Base-by-base conservation (phyloP, 805 yeast species). In the Jamesozyma lodderae region DNA sequence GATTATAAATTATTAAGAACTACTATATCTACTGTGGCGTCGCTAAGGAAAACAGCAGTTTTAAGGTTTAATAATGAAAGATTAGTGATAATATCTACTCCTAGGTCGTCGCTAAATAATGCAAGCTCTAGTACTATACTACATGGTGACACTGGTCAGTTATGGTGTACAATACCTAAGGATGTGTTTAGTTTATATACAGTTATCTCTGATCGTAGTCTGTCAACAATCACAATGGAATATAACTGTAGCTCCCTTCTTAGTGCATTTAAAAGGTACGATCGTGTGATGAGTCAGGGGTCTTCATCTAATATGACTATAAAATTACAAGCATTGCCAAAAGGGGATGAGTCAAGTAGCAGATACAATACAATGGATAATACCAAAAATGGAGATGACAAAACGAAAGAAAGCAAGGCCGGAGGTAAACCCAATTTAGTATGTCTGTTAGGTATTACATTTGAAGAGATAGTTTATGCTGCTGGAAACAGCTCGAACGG, bases 111-210 rank as follows among this genome's bases (percentile, higher is more conserved):
- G 1, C n/a, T 26, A 3, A 35, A 24, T n/a, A 40, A 28, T 9
- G 31, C 38, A 15, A 36, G 36, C 21, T 41, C 44, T 20, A 43
- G 42, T 14, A 42, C 55, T 2, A 29, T 44, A 13, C 33, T 51
- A 17, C 51, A 49, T 4, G 52, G 49, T 10, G 62, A 59, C 37
- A 46, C 49, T 10, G 62, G 60, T 2, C 60, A 57, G 33, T 39
- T 57, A 24, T 57, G 62, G 62, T 58, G 62, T 33, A 52, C 59
- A 8, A 52, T 57, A 7, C 62, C 62, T 2, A 37, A 37, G 8
- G 61, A 57, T 46, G 55, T 54, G 4, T 59, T 59, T 32, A 45
- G 46, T 20, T 36, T 43, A 4, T 59, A 58, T 33, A 40, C 41
- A 3, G 58, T 59, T 2, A 41, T 40, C 22, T 51, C 60, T 6